Evolutionary conservation across 2,329 filamentous ascomycete species (phyloP), one percentile per base, ranked within the genome.

Genomic region (Laburnicola sp.): DNA sequence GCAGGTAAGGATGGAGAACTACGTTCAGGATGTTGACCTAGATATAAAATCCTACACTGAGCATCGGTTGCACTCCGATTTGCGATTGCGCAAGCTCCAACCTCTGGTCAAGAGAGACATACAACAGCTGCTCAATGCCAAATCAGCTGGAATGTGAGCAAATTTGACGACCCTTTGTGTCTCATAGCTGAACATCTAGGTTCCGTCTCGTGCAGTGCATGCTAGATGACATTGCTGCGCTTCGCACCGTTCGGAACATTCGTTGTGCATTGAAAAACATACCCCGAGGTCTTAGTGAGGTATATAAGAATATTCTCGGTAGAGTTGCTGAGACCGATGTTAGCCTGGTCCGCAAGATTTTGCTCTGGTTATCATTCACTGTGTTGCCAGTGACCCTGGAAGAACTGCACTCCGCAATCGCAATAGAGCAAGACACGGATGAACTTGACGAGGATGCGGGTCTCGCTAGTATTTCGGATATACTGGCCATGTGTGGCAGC

Each of bases 21-120:
- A 34, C 21, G 8, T 8, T n/a, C 21, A 11, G 8, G 38, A 43
- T 21, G 31, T 49, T 23, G 46, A 49, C 25, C n/a, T 37, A 35
- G 46, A 49, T 32, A 49, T 49, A 5, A 10, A 49, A n/a, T 43
- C 38, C 3, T 49, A 49, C 32, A 49, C 44, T 21, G 28, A 42
- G n/a, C 21, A 37, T 9, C 28, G 46, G 21, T 22, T 49, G 4
- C 9, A 23, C 6, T 32, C 28, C 8, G 39, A 49, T n/a, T 2
- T 7, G 3, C 28, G 32, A 2, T 30, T 49, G 3, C 11, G 11
- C 35, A 25, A 25, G 3, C 46, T 49, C 16, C 26, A 36, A 31
- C 38, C 16, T 16, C 16, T 27, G 5, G 22, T 49, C 7, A 49
- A 44, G 39, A 16, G 36, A 10, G 46, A 49, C 7, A 43, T 49